These are phyloP conservation scores for Citropsis articulata DNA, from an alignment of 345 rosid species.

Conservation along the genomic window DNA sequence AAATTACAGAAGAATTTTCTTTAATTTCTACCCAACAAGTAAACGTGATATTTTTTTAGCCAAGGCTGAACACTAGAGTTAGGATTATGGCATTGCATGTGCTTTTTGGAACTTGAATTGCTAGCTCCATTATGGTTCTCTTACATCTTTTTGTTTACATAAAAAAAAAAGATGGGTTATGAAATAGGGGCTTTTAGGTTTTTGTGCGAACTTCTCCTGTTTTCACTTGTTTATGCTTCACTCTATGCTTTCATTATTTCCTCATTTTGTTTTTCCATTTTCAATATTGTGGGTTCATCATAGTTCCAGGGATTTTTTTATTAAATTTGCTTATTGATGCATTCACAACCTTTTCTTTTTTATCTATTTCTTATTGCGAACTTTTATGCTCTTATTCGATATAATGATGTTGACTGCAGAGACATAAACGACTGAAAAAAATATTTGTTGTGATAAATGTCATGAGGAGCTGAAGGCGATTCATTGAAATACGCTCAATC, in stretches of 20 bases:
- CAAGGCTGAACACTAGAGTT: neutral
- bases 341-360: neutral
- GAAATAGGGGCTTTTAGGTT: neutral
- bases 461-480: constrained; percentile 69
- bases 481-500: neutral
- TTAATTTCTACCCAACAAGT: no score
- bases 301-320: neutral
- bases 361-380: neutral
- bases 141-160: neutral
- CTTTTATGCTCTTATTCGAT: neutral
- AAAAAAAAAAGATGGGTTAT: neutral
- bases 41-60: no score
- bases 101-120: neutral
- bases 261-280: neutral
- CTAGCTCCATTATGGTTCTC: neutral
- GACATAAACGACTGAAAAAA: constrained; percentile 66
- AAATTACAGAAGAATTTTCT: no score
- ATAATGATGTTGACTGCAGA: constrained; percentile 43
- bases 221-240: neutral
- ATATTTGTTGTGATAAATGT: constrained; percentile 68
- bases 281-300: neutral
- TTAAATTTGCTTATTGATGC: neutral
- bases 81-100: neutral
- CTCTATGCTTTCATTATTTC: neutral
- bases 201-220: neutral